Conservation (phyloP, 768 basidiomycete species). For the Jaapia argillacea region DNA sequence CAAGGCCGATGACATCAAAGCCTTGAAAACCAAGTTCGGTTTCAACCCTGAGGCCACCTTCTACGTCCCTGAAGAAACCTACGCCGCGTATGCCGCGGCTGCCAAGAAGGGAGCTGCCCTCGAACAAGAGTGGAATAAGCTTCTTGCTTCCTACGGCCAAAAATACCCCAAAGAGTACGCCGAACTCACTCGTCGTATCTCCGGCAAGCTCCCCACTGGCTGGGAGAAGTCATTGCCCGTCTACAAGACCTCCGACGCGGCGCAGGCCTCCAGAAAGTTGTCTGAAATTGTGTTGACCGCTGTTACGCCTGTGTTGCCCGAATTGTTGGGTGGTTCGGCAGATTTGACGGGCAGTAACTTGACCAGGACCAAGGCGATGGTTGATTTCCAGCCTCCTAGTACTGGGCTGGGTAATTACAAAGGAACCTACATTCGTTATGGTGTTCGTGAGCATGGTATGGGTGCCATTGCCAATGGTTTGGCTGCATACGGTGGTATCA, state of each 20-base stretch:
- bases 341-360: slow-evolving; percentile 90
- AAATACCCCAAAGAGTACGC: slow-evolving; percentile 80
- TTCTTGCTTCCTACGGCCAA: slow-evolving; percentile 58
- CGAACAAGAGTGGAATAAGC: slow-evolving; percentile 65
- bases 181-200: slow-evolving; percentile 78
- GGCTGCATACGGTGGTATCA: slow-evolving; percentile 80
- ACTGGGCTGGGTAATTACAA: slow-evolving; percentile 77
- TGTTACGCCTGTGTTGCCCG: slow-evolving; percentile 67
- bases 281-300: slow-evolving; percentile 83
- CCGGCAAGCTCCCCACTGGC: slow-evolving; percentile 70
- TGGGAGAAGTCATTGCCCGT: slow-evolving; percentile 85
- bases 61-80: slow-evolving; percentile 64
- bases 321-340: slow-evolving; percentile 82
- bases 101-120: slow-evolving; percentile 65
- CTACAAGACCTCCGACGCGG: slow-evolving; percentile 75
- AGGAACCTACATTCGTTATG: slow-evolving; percentile 90
- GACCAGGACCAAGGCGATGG: slow-evolving; percentile 74
- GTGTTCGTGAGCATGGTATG: slow-evolving; percentile 97
- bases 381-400: slow-evolving; percentile 88
- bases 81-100: slow-evolving; percentile 54
- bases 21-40: slow-evolving; percentile 77
- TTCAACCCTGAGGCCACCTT: slow-evolving; percentile 75
- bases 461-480: slow-evolving; percentile 92
- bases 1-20: slow-evolving; percentile 82
- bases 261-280: slow-evolving; percentile 86